Conservation (phyloP, 257 asterid species). For the Schizonepeta tenuifolia region DNA sequence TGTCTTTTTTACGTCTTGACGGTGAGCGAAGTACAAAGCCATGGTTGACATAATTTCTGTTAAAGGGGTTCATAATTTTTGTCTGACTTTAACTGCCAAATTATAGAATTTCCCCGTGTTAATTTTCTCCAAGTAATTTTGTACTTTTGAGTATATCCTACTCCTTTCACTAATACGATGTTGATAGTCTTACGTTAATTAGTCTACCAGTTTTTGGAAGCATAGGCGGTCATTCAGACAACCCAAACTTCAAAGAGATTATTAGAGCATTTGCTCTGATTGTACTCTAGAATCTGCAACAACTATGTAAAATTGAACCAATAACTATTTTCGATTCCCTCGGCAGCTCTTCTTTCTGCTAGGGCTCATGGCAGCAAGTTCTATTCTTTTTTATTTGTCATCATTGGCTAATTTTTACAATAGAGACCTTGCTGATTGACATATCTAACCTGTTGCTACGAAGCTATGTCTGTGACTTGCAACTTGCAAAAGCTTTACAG, state of each 20-base stretch:
- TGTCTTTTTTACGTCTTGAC: constrained; percentile 3
- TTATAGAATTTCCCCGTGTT: not conserved
- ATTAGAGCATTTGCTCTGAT: not conserved
- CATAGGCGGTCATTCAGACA: not conserved
- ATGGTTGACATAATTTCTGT: not conserved
- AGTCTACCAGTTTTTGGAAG: not conserved
- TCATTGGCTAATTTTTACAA: not conserved
- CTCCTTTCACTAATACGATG: not conserved
- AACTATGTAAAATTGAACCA: not conserved
- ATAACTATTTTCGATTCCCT: not conserved
- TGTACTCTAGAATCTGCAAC: not conserved
- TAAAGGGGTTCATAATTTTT: not conserved
- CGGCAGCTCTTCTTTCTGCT: not conserved
- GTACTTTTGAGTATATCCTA: not conserved
- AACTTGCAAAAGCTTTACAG: not conserved
- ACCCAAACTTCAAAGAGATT: not conserved
- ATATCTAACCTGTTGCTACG: not conserved
- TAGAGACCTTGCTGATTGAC: not conserved
- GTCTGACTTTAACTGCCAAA: not conserved
- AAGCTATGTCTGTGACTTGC: not conserved
- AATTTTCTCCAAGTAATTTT: not conserved
- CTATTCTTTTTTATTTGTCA: not conserved
- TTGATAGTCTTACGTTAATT: not conserved
- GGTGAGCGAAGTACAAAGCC: not conserved
- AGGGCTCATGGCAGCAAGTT: not conserved